Percentiles rank a stretch among this genome's conserved stretches.
Evolutionary conservation across 108 stramenopile genomes (phyloP).

Genomic region (Craspedostauros australis): DNA sequence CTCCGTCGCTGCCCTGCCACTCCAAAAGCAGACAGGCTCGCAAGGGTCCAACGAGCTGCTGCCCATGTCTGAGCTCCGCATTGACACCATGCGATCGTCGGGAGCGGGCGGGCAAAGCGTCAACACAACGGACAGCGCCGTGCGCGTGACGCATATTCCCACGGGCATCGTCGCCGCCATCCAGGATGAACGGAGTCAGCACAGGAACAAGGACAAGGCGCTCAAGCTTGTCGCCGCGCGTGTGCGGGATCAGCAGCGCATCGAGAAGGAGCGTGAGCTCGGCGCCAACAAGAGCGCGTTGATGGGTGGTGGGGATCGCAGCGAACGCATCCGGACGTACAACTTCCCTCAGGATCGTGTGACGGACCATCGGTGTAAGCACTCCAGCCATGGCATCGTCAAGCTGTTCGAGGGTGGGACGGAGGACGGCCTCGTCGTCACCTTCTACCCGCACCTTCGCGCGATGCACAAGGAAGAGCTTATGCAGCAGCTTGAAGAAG

Average conservation of each 20-base stretch:
- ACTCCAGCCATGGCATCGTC: constrained; percentile 59
- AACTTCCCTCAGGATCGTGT: constrained; percentile 96
- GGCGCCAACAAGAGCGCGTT: constrained; percentile 63
- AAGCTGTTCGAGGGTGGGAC: constrained; percentile 41
- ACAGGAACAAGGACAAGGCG: constrained; percentile 93
- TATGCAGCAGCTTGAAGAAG: constrained; percentile 43
- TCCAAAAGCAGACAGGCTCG: constrained; percentile 42
- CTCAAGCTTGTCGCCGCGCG: constrained; percentile 83
- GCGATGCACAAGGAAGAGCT: constrained; percentile 64
- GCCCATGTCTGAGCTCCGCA: constrained; percentile 67
- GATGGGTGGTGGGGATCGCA: constrained; percentile 88
- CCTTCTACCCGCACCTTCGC: constrained; percentile 60
- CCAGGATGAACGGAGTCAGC: constrained; percentile 97
- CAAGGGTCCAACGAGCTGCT: constrained; percentile 26
- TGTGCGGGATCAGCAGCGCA: constrained; percentile 56
- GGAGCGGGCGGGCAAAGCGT: constrained; percentile 63
- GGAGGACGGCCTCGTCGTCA: constrained; percentile 50
- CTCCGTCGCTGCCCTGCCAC: constrained; percentile 89
- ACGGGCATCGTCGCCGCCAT: constrained; percentile 93
- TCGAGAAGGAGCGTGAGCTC: constrained; percentile 40
- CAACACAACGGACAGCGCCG: constrained; percentile 98
- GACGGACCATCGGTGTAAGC: constrained; percentile 93
- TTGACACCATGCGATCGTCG: constrained; percentile 86
- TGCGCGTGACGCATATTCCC: constrained; percentile 96
- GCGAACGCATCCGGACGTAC: constrained; percentile 96